Evolutionary conservation across 352 stramenopile species (phyloP).

Genomic region (Phytophthora pseudosyringae): DNA sequence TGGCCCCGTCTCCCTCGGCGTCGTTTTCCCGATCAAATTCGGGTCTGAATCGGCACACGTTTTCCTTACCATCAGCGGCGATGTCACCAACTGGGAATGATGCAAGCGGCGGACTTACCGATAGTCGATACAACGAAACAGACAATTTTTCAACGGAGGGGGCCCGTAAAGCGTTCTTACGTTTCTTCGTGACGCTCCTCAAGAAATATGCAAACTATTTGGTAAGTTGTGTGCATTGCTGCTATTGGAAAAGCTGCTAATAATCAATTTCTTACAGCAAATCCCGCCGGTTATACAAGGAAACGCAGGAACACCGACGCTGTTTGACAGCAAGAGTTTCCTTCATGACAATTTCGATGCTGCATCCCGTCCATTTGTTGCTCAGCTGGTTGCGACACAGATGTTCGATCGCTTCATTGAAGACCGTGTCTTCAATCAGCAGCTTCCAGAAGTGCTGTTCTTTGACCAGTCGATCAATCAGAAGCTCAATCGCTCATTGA

Average conservation of each 20-base stretch:
- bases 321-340: slow-evolving; percentile 76
- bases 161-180: slow-evolving; percentile 76
- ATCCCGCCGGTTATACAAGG: slow-evolving; percentile 30
- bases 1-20: slow-evolving; percentile 31
- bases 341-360: slow-evolving; percentile 73
- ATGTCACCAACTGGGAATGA: slow-evolving; percentile 38
- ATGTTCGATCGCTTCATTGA: slow-evolving; percentile 90
- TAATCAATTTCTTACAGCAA: slow-evolving; percentile 22
- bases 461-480: slow-evolving; percentile 90
- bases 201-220: slow-evolving; percentile 84
- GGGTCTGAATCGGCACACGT: slow-evolving; percentile 40
- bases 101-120: slow-evolving; percentile 51
- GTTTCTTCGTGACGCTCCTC: slow-evolving; percentile 83
- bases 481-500: slow-evolving; percentile 82
- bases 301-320: slow-evolving; percentile 39
- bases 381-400: slow-evolving; percentile 70
- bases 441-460: slow-evolving; percentile 77
- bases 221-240: slow-evolving; percentile 40
- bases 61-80: slow-evolving; percentile 36
- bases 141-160: slow-evolving; percentile 73
- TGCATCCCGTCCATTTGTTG: slow-evolving; percentile 64
- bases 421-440: slow-evolving; percentile 71
- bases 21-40: slow-evolving; percentile 37
- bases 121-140: slow-evolving; percentile 73
- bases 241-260: slow-evolving; percentile 2